Base-by-base conservation (phyloP, 768 basidiomycete species). In the Harrya chromipes region DNA sequence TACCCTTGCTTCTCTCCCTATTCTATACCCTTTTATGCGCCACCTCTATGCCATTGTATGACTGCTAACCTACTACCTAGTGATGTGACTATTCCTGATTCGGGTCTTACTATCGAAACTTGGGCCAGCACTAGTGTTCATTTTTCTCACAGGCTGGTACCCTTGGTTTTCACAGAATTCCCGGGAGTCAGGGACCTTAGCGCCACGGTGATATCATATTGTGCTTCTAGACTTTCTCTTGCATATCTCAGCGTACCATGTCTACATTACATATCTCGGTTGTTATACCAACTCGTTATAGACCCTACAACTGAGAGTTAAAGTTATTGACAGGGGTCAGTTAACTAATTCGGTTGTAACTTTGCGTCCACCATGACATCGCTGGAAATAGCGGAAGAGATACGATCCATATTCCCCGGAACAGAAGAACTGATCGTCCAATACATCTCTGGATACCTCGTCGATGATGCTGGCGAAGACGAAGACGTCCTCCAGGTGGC, bases 381-480 rank as follows among this genome's bases (percentile, higher is more conserved):
- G 37, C 77, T 81, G 52, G 85, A 89, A 58, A 85, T 91, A 56
- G 87, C 88, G 17, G 83, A 88, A 65, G 84, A 88, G 63, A 90
- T 91, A 53, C 79, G 87, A 24, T 68, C 71, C 10, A 72, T 68
- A 37, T 79, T 90, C 47, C 87, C 87, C 1, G 88, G 82, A 9
- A 84, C 88, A 1, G 91, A 94, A 60, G 90, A 93, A 63, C 79
- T 90, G 53, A 79, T 93, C 53, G 84, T 92, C 4, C 85, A 91
- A 52, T 94, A 93, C 63, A 78, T 94, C 26, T 76, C 87, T n/a
- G 90, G 90, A 35, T 90, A 90, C 62, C 81, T 93, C 24, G 82
- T 92, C 47, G 90, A 92, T 66, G 90, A 94, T 65, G 88, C 89
- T 11, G 85, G 86, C 35, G 88, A 91, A 66, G 90, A 93, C 55